Base-by-base conservation (phyloP, 495 filamentous ascomycete genomes). In the Neurospora sp. region DNA sequence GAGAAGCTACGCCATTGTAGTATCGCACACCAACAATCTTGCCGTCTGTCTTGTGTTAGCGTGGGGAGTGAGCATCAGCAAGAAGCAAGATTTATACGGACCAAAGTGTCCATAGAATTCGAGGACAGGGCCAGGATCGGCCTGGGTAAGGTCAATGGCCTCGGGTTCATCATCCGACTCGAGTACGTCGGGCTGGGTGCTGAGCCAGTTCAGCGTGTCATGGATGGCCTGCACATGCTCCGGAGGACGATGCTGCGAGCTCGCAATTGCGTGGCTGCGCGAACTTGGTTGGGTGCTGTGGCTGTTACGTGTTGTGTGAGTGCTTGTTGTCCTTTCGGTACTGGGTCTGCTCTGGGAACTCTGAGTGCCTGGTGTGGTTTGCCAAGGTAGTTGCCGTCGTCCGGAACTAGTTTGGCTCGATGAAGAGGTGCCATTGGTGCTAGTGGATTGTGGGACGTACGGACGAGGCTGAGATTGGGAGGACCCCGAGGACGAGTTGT, bases 11-110 rank as follows among this genome's bases (percentile, higher is more conserved):
- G 6, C 93, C 93, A 37, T 78, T 83, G 80, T 98, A 98, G 79
- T 90, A 97, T 70, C 90, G 86, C 14, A 93, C 85, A 6, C 94
- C 94, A 0, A 97, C 94, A 69, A 96, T 91, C 74, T 94, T 94
- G 14, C 84, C 86, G 9, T 87, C 81, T 75, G 78, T 79, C 12
- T 69, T 78, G 66, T 82, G 79, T 89, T 69, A 80, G 41, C 38
- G 38, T 40, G 8, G 70, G 66, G 18, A 40, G n/a, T 1, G n/a
- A 0, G 70, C 71, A 75, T 72, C 27, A 23, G 14, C 10, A 4
- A 12, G 46, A 69, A 6, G 71, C 14, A 31, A 8, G 23, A n/a
- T 10, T 16, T 41, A 20, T 31, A 73, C 80, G 66, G 72, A 81
- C 81, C 78, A 23, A 82, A 75, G 38, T 74, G 81, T 77, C 88